These are phyloP conservation scores for Olyra latifolia DNA, from an alignment of 176 grass and related monocot species.

Conservation along the genomic window DNA sequence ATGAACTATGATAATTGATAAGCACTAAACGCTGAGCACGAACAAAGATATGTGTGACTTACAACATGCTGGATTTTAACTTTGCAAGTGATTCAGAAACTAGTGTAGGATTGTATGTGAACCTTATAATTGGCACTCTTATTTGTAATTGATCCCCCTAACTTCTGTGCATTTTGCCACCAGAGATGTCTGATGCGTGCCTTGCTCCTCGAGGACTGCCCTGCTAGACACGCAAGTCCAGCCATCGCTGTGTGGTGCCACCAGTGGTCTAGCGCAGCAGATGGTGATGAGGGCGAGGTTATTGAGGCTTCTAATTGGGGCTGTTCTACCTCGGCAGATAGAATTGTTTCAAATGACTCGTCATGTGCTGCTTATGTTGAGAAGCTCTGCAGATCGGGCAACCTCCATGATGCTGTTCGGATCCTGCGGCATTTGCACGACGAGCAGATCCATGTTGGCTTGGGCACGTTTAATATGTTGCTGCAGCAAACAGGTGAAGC, in stretches of 20 bases:
- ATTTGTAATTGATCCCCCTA: not conserved
- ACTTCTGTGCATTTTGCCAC: not conserved
- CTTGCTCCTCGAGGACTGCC: not conserved
- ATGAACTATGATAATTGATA: not conserved
- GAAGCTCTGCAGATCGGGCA: slow-evolving; percentile 59
- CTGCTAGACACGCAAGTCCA: not conserved
- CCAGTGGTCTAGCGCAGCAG: slow-evolving; percentile 5
- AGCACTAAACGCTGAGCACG: not conserved
- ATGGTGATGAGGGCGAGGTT: slow-evolving; percentile 11
- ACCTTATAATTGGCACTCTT: not conserved
- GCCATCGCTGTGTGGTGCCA: not conserved
- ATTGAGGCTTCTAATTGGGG: slow-evolving; percentile 24
- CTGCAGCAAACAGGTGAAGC: slow-evolving; percentile 43
- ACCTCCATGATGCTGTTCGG: slow-evolving; percentile 40
- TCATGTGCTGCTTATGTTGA: slow-evolving; percentile 39
- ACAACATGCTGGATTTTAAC: not conserved
- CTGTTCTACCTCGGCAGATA: not conserved
- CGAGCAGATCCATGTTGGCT: slow-evolving; percentile 34
- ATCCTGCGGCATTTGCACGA: slow-evolving; percentile 48
- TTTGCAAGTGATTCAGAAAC: not conserved
- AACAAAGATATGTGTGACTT: not conserved
- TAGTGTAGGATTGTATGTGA: not conserved
- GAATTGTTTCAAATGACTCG: not conserved
- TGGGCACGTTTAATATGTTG: slow-evolving; percentile 54
- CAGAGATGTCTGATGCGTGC: slow-evolving; percentile 29